Evolutionary conservation across 179 eudicot genomes (phyloP).

Genomic region (Camellia oleifera): DNA sequence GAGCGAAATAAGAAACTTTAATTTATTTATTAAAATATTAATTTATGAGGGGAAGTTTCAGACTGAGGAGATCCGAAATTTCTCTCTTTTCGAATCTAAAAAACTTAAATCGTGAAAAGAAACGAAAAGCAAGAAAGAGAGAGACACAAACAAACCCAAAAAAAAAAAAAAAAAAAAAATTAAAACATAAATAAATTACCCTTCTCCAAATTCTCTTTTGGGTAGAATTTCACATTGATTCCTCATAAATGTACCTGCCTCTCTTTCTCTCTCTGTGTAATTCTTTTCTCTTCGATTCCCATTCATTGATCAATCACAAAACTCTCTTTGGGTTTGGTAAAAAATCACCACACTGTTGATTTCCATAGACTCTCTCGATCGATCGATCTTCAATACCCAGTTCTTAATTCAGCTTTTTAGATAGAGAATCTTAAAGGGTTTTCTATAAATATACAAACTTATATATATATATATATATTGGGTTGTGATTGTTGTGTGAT

Average conservation of each 20-base stretch:
- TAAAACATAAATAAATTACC: no score
- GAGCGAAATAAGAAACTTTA: not conserved
- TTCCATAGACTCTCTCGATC: not conserved
- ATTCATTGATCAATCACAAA: slow-evolving; percentile 6
- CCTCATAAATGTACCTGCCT: not conserved
- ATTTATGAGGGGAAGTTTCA: slow-evolving; percentile 1
- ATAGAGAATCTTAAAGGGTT: not conserved
- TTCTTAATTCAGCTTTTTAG: not conserved
- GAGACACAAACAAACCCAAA: not conserved
- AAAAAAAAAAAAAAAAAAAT: no score
- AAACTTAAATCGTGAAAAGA: not conserved
- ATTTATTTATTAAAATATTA: not conserved
- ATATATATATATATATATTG: not conserved
- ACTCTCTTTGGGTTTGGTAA: not conserved
- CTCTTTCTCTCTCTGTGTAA: no score
- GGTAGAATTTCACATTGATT: not conserved
- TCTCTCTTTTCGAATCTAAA: not conserved
- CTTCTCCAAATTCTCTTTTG: not conserved
- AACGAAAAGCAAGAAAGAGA: slow-evolving; percentile 7
- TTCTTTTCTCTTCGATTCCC: not conserved
- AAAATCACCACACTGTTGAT: not conserved
- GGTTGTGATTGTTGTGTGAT: not conserved
- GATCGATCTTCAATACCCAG: not conserved
- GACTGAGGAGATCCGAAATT: slow-evolving; percentile 4
- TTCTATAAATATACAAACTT: not conserved